Evolutionary conservation across 1,139 yeast species (phyloP), one percentile per base, ranked within the genome.

Genomic region (Blastobotrys arbuscula): DNA sequence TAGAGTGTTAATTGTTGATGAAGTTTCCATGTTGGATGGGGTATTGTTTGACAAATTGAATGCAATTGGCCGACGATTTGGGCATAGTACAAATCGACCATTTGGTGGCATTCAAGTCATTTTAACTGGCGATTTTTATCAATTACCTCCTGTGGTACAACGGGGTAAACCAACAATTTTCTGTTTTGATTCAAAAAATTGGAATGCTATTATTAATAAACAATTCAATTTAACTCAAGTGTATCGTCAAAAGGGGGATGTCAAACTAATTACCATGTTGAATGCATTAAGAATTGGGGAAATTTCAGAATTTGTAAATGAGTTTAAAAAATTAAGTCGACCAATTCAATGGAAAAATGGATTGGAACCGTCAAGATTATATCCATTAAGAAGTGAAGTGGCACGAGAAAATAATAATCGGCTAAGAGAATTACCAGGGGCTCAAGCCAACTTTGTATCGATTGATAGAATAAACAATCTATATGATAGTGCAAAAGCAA

Each of bases 161-260:
- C 30, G 40, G 24, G 48, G 21, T 28, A 39, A 10, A 3, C 26
- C n/a, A 13, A 59, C 72, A 1, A 56, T 68, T 48, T 87, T 86
- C 66, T 85, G 95, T 13, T 92, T 92, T 66, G 89, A 89, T 60
- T 75, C 89, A n/a, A 58, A 67, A 4, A 72, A 82, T 8, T 94
- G 98, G 98, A 71, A 72, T 44, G 70, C 70, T 30, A 73, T 81
- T 1, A 78, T 92, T 47, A 70, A 35, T 13, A 34, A 47, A 12
- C 16, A 33, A 24, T 77, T 87, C 42, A 77, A 82, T 35, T 69
- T 92, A 48, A 75, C 77, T 50, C 84, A 82, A 55, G 92, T 92
- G n/a, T 94, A 87, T 65, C 78, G 99, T 55, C 99, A 92, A 64
- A 81, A 82, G 61, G 95, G 94, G 16, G 97, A 90, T 72, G 74